Conservation (phyloP, 1,284 basidiomycete genomes). For the Ceratobasidium papillatum region DNA sequence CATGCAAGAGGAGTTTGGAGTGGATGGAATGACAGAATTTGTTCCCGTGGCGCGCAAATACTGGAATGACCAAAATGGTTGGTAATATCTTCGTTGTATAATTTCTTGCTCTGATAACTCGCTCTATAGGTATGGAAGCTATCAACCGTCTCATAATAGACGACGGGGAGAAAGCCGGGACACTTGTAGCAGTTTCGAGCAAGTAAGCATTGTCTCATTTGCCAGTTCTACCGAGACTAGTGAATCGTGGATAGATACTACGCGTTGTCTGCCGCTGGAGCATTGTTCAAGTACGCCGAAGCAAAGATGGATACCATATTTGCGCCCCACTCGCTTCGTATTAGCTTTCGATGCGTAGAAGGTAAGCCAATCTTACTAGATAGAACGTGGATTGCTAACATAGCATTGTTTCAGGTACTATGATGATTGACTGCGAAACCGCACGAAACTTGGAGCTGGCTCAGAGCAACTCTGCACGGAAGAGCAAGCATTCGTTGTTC, state of each 20-base stretch:
- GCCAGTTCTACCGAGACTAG: not conserved
- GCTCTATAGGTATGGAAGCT: slow-evolving; percentile 73
- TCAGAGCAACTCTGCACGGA: slow-evolving; percentile 71
- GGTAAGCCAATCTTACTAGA: slow-evolving; percentile 49
- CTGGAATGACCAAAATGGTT: slow-evolving; percentile 84
- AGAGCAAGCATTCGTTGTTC: slow-evolving; percentile 72
- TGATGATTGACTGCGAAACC: slow-evolving; percentile 91
- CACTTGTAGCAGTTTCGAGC: slow-evolving; percentile 74
- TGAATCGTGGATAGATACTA: slow-evolving; percentile 71
- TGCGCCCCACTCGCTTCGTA: slow-evolving; percentile 74
- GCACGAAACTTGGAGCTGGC: slow-evolving; percentile 88
- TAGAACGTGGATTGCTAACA: not conserved
- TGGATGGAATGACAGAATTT: slow-evolving; percentile 57
- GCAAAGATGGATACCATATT: slow-evolving; percentile 72
- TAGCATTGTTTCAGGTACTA: slow-evolving; percentile 66
- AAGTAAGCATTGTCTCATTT: slow-evolving; percentile 64
- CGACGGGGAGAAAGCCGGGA: slow-evolving; percentile 77
- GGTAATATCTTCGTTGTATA: slow-evolving; percentile 46
- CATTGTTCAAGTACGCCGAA: slow-evolving; percentile 85
- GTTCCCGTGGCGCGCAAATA: slow-evolving; percentile 76
- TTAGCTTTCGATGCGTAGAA: slow-evolving; percentile 78
- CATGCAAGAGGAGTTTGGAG: slow-evolving; percentile 78
- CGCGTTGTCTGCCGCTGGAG: slow-evolving; percentile 82
- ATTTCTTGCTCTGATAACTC: slow-evolving; percentile 47
- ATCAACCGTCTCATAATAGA: slow-evolving; percentile 79